These are phyloP conservation scores for Monosporascus ibericus DNA, from an alignment of 2,329 filamentous ascomycete genomes.

Conservation along the genomic window DNA sequence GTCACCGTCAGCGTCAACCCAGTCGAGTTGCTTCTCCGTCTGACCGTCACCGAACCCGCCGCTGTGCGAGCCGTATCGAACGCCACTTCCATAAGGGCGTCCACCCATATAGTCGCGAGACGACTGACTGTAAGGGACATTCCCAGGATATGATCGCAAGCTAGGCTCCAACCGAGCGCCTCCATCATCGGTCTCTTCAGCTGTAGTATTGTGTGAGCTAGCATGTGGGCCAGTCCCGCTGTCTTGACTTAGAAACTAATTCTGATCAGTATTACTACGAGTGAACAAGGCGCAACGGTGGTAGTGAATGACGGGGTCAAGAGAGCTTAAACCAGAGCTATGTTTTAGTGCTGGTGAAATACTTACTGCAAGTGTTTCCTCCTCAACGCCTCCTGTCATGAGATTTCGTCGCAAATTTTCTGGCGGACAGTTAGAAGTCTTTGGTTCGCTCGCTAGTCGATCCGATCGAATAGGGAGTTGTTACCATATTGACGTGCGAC, in stretches of 20 bases:
- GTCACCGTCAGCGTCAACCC: constrained; percentile 14
- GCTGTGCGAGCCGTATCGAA: constrained; percentile 1
- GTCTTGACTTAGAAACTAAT: constrained; percentile 16
- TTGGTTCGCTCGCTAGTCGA: not conserved
- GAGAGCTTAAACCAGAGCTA: constrained; percentile 3
- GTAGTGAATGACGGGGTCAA: not conserved
- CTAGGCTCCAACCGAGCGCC: constrained; percentile 3
- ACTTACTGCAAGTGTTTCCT: constrained; percentile 41
- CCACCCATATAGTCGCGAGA: not conserved
- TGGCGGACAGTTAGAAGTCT: constrained; percentile 17
- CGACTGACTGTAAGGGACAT: not conserved
- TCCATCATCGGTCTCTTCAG: constrained; percentile 5
- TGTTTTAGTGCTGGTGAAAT: not conserved
- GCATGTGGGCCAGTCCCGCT: constrained; percentile 3
- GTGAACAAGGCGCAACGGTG: constrained; percentile 11
- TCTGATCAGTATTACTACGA: constrained; percentile 1
- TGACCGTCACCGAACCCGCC: constrained; percentile 1
- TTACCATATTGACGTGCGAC: constrained; percentile 50
- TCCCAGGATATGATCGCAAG: constrained; percentile 1
- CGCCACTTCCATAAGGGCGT: not conserved
- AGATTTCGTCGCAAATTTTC: constrained; percentile 44
- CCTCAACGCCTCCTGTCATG: constrained; percentile 39
- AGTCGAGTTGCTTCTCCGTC: constrained; percentile 11
- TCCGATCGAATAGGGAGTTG: constrained; percentile 7
- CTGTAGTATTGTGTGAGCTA: constrained; percentile 2